Base-by-base conservation (phyloP, 2,329 filamentous ascomycete species). In the Nemania bipapillata region DNA sequence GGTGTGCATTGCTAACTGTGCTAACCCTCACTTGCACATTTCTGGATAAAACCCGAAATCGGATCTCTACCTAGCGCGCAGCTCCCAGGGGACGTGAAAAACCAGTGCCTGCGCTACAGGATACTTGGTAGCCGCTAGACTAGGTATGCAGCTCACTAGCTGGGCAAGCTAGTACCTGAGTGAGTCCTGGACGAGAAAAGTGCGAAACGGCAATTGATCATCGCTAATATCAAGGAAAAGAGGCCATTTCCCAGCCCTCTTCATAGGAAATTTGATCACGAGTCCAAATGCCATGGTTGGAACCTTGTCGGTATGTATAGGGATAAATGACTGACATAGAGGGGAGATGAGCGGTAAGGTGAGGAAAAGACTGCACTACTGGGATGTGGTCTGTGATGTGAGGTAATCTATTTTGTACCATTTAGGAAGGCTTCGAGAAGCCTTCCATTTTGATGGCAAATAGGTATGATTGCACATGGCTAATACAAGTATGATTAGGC, bases 241-340 rank as follows among this genome's bases (percentile, higher is more conserved):
- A 50, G 60, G 42, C 30, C 59, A 53, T 49, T 58, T 63, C 53
- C 65, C 55, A 60, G 40, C n/a, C 22, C 12, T 28, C 5, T 15
- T 26, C 40, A 6, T 20, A 20, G 40, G 47, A 50, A 50, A 50
- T 15, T 50, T 2, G 22, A 50, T 50, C 47, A 50, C 47, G 47
- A 50, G 47, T 50, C 20, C 47, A 28, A 50, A 50, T 50, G 17
- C 22, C 24, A 28, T 28, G 22, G 20, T 50, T 22, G 20, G 9
- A 11, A 50, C 17, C 47, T 32, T 9, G 4, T 32, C 9, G 30
- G n/a, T n/a, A 49, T 49, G 22, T 26, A 49, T 49, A 20, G 20
- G 45, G 45, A 49, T 22, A 15, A 42, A 42, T 42, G 54, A 67
- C 59, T n/a, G n/a, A n/a, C n/a, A 55, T 42, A 50, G 52, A 54